Evolutionary conservation across 176 grass and related monocot species (phyloP), one percentile per base, ranked within the genome.

Genomic region (Ensete glaucum): DNA sequence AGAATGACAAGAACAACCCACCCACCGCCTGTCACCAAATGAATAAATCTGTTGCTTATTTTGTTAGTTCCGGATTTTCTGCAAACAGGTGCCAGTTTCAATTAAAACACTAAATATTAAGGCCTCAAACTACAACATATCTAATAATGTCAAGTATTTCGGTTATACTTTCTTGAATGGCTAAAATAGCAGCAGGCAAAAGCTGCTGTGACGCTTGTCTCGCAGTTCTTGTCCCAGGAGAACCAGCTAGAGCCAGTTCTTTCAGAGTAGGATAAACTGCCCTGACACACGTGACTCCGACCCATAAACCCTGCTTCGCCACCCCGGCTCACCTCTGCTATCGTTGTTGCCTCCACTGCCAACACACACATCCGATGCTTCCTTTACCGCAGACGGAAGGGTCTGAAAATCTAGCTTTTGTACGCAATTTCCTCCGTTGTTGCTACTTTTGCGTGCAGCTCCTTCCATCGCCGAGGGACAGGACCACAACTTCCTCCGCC

Each of bases 11-110:
- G 23, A 70, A 19, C 29, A n/a, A 53, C 88, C 82, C 76, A 99
- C 96, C 96, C 91, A 92, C 13, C 83, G 91, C 81, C 95, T 89
- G 86, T 83, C 96, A 99, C 88, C 96, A 95, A 19, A 99, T 76
- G 27, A 99, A 95, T 16, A 95, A 55, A 71, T 89, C 85, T 79
- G 71, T 75, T 57, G 86, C 85, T 80, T 99, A 91, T 64, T 52
- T 86, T 17, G 78, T 81, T 55, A 91, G 86, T 58, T 91, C 91
- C 53, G 76, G 80, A 79, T 88, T 99, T 2, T 91, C 96, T 99
- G 81, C 12, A 88, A 24, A 64, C 17, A 72, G 19, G 2, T 51
- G 12, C 1, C 34, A 62, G 9, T 49, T 73, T 73, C 17, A 70
- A 23, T 15, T 72, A 26, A 9, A 73, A 9, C 51, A 15, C 57